phyloP scores from a whole-genome alignment of 2,329 filamentous ascomycete species.

The Byssoonygena ceratinophila region DNA sequence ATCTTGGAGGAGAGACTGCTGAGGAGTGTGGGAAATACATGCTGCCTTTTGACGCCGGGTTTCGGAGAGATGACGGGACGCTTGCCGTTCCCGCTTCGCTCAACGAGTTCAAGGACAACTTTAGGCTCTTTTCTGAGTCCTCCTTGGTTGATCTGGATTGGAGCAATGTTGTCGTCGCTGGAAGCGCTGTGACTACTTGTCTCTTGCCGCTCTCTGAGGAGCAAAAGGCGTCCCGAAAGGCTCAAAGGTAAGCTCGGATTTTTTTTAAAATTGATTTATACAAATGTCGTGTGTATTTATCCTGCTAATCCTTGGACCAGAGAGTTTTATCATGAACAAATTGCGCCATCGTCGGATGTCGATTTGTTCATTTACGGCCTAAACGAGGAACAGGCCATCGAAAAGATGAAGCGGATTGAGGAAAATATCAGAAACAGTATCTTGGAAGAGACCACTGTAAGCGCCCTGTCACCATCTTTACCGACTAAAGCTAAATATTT shows the following conservation, averaged over 20 bases:
- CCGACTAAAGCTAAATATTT: neutral
- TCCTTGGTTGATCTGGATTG: slow-evolving; percentile 66
- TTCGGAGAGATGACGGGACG: slow-evolving; percentile 50
- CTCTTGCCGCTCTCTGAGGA: slow-evolving; percentile 59
- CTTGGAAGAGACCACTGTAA: slow-evolving; percentile 62
- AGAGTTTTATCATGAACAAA: slow-evolving; percentile 69
- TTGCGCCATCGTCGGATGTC: slow-evolving; percentile 75
- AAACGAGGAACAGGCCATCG: slow-evolving; percentile 62
- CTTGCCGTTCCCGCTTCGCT: slow-evolving; percentile 58
- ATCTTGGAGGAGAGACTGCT: slow-evolving; percentile 18
- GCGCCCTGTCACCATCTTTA: neutral
- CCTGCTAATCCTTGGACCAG: slow-evolving; percentile 50
- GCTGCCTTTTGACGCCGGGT: slow-evolving; percentile 28
- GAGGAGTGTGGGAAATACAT: slow-evolving; percentile 23
- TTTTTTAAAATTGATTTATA: too few relatives aligned
- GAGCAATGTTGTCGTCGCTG: slow-evolving; percentile 71
- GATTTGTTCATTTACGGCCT: slow-evolving; percentile 78
- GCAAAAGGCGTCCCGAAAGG: slow-evolving; percentile 34
- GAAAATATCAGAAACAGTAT: slow-evolving; percentile 62
- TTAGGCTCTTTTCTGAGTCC: slow-evolving; percentile 70
- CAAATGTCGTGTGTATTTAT: slow-evolving; percentile 13
- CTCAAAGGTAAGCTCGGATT: slow-evolving; percentile 10
- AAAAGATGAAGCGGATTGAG: slow-evolving; percentile 80
- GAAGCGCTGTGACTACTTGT: slow-evolving; percentile 69
- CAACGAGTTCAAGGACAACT: slow-evolving; percentile 65